Evolutionary conservation across 2,329 filamentous ascomycete species (phyloP), one percentile per base, ranked within the genome.

Genomic region (Zymoseptoria pseudotritici): DNA sequence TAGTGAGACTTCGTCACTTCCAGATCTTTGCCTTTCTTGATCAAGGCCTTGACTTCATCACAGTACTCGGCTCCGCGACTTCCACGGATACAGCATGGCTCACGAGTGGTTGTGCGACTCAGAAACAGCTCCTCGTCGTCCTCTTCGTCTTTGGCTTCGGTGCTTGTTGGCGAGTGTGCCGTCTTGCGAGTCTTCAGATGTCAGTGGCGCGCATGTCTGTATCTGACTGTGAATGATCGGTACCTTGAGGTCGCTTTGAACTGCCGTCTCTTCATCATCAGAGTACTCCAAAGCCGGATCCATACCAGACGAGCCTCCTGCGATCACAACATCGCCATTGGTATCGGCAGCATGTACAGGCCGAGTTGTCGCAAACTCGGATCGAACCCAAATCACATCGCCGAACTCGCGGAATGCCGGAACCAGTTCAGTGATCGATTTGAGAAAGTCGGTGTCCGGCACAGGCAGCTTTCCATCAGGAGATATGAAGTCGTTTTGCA

Each of bases 401-500:
- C 87, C 87, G 24, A 82, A 80, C 54, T 82, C 78, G 64, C 93
- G 89, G 69, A 97, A 96, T 17, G 82, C 82, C 10, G 83, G 82
- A 50, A 87, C 86, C 2, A 97, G 78, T 6, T 81, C 75, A 20
- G 85, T 77, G 50, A 91, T 83, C 26, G 83, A 84, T 49, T 87
- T 80, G 52, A 94, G 73, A 63, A 92, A 90, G 9, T 84, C 83
- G 3, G 82, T 84, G n/a, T 68, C 63, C 42, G 78, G 78, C 55
- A 92, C 83, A 11, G 85, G 82, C 20, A 97, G 75, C 24, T 85
- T 83, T 58, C 89, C 88, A 55, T 84, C 80, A 1, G 83, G 76
- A 6, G 84, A 80, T 60, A 95, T 77, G 69, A 97, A 96, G 73
- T 97, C 93, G 68, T 95, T 91, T 71, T 97, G 94, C 42, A 96